Base-by-base conservation (phyloP, 2,329 filamentous ascomycete species). In the Cephalotrichum gorgonifer region DNA sequence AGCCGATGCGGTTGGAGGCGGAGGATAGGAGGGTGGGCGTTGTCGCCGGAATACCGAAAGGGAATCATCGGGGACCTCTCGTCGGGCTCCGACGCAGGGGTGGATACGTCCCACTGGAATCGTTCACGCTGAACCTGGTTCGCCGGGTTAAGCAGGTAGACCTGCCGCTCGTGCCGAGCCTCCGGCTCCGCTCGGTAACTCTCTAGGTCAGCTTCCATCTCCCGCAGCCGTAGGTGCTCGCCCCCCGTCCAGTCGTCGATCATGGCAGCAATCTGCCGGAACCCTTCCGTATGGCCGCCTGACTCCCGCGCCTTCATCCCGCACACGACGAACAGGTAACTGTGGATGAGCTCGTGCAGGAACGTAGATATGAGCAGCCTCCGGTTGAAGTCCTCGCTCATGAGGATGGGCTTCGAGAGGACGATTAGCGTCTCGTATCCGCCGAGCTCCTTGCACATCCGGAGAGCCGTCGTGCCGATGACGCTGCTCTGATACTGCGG, bases 311-410 rank as follows among this genome's bases (percentile, higher is more conserved):
- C 79, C 41, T 72, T 68, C 58, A 79, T 75, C 4, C 80, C 80
- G 55, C 78, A 81, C 47, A 66, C 69, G 50, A 84, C 73, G 54
- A 84, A 84, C 15, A 84, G 65, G 57, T 81, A 84, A 61, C 79
- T 79, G 62, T 84, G 80, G 44, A 84, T 79, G 55, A 83, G 72
- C 62, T 85, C 81, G 57, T 84, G 81, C 43, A 85, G 57, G 53
- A 85, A 83, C 0, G 80, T 81, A 6, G 76, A 78, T 44, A 84
- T 80, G 49, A 84, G 69, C 15, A 84, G 67, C 6, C 78, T 69
- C 5, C 79, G 66, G 58, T 79, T 80, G 60, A 79, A 84, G 44
- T 66, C 69, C 14, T 62, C 68, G 53, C 76, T 69, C 35, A 66
- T 67, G n/a, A 83, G 68, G 14, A 83, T 79, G 1, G 77, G 74